phyloP scores from a whole-genome alignment of 1,139 yeast genomes.

The Wickerhamomyces sp. region DNA sequence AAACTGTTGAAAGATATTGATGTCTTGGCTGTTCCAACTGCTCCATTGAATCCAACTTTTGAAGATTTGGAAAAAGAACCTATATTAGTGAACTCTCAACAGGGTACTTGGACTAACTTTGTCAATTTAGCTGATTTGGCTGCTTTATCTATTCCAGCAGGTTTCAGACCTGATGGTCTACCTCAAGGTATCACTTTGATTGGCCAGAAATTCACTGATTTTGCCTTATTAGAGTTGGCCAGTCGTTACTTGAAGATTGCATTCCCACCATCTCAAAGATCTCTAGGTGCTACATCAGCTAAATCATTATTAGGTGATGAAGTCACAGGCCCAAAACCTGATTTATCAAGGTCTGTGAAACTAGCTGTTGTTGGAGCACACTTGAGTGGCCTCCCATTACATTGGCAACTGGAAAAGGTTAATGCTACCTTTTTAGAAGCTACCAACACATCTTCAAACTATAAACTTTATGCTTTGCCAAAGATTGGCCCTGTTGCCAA shows the following conservation, averaged over 20 bases:
- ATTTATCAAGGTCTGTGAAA: slow-evolving; percentile 40
- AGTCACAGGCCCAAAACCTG: slow-evolving; percentile 36
- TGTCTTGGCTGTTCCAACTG: slow-evolving; percentile 84
- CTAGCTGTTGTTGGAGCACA: slow-evolving; percentile 98
- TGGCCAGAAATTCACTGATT: slow-evolving; percentile 79
- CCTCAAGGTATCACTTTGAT: slow-evolving; percentile 89
- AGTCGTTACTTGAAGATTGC: slow-evolving; percentile 54
- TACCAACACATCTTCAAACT: slow-evolving; percentile 69
- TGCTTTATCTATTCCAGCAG: slow-evolving; percentile 88
- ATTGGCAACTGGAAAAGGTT: slow-evolving; percentile 90
- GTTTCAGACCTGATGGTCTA: slow-evolving; percentile 77
- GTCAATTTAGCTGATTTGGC: slow-evolving; percentile 92
- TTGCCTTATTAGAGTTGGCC: slow-evolving; percentile 83
- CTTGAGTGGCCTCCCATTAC: slow-evolving; percentile 78
- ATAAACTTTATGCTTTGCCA: slow-evolving; percentile 79
- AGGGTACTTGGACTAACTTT: slow-evolving; percentile 96
- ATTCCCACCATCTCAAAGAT: slow-evolving; percentile 42
- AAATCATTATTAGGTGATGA: slow-evolving; percentile 32
- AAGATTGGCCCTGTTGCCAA: slow-evolving; percentile 67
- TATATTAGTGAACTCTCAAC: slow-evolving; percentile 74
- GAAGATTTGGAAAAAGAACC: slow-evolving; percentile 73
- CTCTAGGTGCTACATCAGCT: slow-evolving; percentile 36
- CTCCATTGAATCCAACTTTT: slow-evolving; percentile 86
- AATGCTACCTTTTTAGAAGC: slow-evolving; percentile 67
- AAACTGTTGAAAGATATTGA: slow-evolving; percentile 57